Conservation (phyloP, 2,329 filamentous ascomycete species). For the Colletotrichum plurivorum region DNA sequence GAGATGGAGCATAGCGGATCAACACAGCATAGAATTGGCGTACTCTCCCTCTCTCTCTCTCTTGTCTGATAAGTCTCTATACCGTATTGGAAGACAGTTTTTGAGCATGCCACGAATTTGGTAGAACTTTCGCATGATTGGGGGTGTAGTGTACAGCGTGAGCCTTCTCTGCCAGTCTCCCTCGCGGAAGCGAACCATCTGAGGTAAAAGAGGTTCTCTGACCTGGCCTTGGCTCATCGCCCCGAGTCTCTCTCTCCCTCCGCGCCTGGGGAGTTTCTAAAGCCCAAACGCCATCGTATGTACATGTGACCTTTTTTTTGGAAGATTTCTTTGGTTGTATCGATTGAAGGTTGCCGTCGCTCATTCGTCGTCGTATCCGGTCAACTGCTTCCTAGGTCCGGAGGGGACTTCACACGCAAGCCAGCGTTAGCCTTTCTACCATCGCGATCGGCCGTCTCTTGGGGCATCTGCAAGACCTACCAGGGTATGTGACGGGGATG, state of each 20-base stretch:
- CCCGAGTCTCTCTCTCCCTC: slow-evolving; percentile 7
- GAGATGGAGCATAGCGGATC: slow-evolving; percentile 37
- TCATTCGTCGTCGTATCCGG: slow-evolving; percentile 72
- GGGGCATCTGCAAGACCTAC: no score
- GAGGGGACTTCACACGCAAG: slow-evolving; percentile 63
- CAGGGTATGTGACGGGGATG: slow-evolving; percentile 92
- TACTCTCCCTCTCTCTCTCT: slow-evolving; percentile 4
- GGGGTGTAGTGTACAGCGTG: slow-evolving; percentile 33
- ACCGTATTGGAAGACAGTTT: slow-evolving; percentile 1
- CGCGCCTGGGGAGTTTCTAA: slow-evolving; percentile 8
- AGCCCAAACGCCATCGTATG: slow-evolving; percentile 44
- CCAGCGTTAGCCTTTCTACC: slow-evolving; percentile 6
- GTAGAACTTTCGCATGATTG: slow-evolving; percentile 20
- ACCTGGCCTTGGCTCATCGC: slow-evolving; percentile 5
- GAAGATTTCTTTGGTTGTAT: no score
- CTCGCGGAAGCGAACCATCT: neutral
- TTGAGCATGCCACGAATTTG: slow-evolving; percentile 11
- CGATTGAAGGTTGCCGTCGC: slow-evolving; percentile 12
- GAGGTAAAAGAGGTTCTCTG: neutral
- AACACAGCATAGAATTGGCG: slow-evolving; percentile 36
- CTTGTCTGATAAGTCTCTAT: slow-evolving; percentile 14
- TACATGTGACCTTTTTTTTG: slow-evolving; percentile 39
- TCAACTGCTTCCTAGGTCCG: slow-evolving; percentile 71
- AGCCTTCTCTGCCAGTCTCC: slow-evolving; percentile 3
- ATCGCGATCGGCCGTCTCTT: no score